Base-by-base conservation (phyloP, 768 basidiomycete species). In the Amanita rubescens region DNA sequence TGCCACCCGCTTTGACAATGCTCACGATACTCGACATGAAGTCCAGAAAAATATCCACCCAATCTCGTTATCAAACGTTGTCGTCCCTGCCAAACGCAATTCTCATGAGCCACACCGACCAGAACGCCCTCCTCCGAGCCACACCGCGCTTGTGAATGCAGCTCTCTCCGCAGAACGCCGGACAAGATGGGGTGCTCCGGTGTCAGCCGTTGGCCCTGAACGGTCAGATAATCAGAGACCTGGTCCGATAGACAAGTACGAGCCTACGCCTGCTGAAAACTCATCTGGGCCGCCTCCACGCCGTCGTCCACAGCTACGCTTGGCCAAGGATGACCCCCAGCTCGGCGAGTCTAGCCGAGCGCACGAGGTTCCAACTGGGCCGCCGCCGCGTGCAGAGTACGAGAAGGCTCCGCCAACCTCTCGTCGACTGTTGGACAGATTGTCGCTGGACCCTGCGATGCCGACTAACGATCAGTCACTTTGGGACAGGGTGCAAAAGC, bases 401-500 rank as follows among this genome's bases (percentile, higher is more conserved):
- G 52, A 53, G 46, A 25, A 25, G 3, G 22, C 20, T 2, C 42
- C 20, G n/a, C 33, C 52, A 15, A 46, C 17, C 34, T 12, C 43
- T 5, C 42, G 52, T 10, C 52, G 30, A 5, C 33, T 53, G 30
- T 22, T 53, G 30, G 52, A 45, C 17, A 43, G 52, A 19, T 15
- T 53, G 32, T 45, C 52, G 3, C 35, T 53, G 7, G 52, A 45
- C 12, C 15, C 33, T 11, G 43, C 45, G 7, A 10, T 24, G 25
- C 42, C 19, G 8, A 41, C 5, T 15, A 43, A 45, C 19, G 51
- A 53, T 6, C 53, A 20, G 35, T 34, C 54, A 20, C 38, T 49
- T 24, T 46, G 69, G 24, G 73, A 74, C 39, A 62, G 74, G 49
- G 65, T 74, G 2, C 62, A 65, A 42, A 75, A 75, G 58, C 62